Evolutionary conservation across 2,329 filamentous ascomycete genomes (phyloP).

Genomic region (Coccinonectria pachysandricola): DNA sequence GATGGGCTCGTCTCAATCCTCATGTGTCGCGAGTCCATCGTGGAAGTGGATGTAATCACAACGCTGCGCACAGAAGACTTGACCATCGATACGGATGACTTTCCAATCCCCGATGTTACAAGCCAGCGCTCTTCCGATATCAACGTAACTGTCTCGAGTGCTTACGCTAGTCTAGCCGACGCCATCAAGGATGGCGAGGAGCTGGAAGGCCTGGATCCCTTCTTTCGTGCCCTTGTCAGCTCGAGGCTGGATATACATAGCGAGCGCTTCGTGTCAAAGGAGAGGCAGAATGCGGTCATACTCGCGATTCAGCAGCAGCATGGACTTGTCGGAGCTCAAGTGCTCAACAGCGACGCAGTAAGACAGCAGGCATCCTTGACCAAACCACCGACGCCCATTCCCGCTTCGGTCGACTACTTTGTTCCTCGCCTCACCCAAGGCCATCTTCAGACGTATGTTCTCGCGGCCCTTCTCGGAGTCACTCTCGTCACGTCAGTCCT

Average conservation of each 20-base stretch:
- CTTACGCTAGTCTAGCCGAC: conserved; percentile 10
- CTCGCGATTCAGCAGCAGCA: conserved; percentile 15
- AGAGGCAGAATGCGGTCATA: conserved; percentile 14
- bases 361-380: conserved; percentile 4
- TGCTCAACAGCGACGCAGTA: conserved; percentile 12
- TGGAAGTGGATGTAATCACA: conserved; percentile 10
- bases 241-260: conserved; percentile 13
- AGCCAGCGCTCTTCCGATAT: conserved; percentile 9
- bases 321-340: conserved; percentile 18
- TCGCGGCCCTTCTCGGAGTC: conserved; percentile 12
- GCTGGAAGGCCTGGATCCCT: conserved; percentile 15
- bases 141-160: conserved; percentile 8
- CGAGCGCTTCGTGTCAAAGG: conserved; percentile 11
- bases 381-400: conserved; percentile 6
- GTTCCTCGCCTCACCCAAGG: conserved; percentile 14
- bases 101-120: conserved; percentile 10
- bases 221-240: conserved; percentile 17
- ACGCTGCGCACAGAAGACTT: conserved; percentile 17
- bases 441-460: conserved; percentile 12
- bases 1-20: conserved; percentile 12
- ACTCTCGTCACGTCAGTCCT: conserved; percentile 13
- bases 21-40: conserved; percentile 17
- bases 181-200: conserved; percentile 9
- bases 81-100: conserved; percentile 11
- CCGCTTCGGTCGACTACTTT: conserved; percentile 13